Percentiles rank a stretch among this genome's conserved stretches.
Evolutionary conservation across 306 rosid genomes (phyloP).

Genomic region (Cucumis sativus): Cucumber_9930_V3 NC_026658.2:11024001-11024500

Average conservation of each 20-base stretch:
- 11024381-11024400: conserved; percentile 65
- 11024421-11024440: conserved; percentile 64
- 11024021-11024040: conserved; percentile 23
- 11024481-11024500: conserved; percentile 11
- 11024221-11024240: too few species aligned
- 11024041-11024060: background rate
- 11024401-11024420: conserved; percentile 70
- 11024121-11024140: too few species aligned
- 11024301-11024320: conserved; percentile 74
- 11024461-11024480: conserved; percentile 52
- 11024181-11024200: conserved; percentile 3
- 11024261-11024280: too few species aligned
- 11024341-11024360: conserved; percentile 69
- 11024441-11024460: conserved; percentile 61
- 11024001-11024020: conserved; percentile 48
- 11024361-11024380: conserved; percentile 77
- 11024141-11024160: conserved; percentile 15
- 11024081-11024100: too few species aligned
- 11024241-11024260: too few species aligned
- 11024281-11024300: conserved; percentile 26
- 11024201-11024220: too few species aligned
- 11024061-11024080: conserved; percentile 16
- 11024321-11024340: conserved; percentile 48
- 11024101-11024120: too few species aligned
- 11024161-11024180: conserved; percentile 64